These are phyloP conservation scores for Coemansia sp. DNA, from an alignment of 192 early-diverging fungal species.

Conservation along the genomic window DNA sequence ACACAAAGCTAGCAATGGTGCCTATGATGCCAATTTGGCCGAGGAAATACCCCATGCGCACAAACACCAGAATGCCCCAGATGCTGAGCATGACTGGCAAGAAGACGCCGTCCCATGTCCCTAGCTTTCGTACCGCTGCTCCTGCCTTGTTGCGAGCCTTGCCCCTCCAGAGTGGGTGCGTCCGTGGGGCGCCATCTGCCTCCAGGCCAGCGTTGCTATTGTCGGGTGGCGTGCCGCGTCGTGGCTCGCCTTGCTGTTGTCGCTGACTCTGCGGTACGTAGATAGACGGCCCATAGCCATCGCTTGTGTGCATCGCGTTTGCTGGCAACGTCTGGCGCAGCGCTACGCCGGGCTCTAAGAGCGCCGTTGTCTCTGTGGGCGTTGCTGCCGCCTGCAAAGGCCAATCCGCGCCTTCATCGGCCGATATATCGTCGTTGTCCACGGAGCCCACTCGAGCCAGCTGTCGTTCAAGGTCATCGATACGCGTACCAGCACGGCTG, in stretches of 20 bases:
- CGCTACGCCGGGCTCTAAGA: background rate
- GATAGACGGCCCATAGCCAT: background rate
- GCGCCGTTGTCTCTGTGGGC: constrained; percentile 4
- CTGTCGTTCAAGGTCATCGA: constrained; percentile 53
- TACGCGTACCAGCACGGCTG: constrained; percentile 51
- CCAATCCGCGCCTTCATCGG: constrained; percentile 10
- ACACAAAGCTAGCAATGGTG: constrained; percentile 59
- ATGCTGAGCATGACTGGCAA: constrained; percentile 65
- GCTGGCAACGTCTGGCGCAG: background rate
- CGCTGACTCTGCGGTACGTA: background rate
- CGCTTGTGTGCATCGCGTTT: background rate
- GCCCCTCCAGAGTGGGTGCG: background rate
- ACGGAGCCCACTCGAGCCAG: constrained; percentile 47
- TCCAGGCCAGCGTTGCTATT: background rate
- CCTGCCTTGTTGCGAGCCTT: background rate
- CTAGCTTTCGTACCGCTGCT: constrained; percentile 53
- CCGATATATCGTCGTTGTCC: constrained; percentile 35
- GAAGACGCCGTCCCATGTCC: constrained; percentile 71
- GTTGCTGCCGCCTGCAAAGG: background rate
- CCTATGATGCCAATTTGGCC: constrained; percentile 63
- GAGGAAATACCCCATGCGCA: constrained; percentile 69
- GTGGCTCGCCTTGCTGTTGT: background rate
- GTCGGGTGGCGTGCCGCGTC: background rate
- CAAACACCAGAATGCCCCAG: constrained; percentile 71
- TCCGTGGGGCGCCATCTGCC: background rate